phyloP scores from a whole-genome alignment of 768 basidiomycete species.

The Arthromyces matolae region DNA sequence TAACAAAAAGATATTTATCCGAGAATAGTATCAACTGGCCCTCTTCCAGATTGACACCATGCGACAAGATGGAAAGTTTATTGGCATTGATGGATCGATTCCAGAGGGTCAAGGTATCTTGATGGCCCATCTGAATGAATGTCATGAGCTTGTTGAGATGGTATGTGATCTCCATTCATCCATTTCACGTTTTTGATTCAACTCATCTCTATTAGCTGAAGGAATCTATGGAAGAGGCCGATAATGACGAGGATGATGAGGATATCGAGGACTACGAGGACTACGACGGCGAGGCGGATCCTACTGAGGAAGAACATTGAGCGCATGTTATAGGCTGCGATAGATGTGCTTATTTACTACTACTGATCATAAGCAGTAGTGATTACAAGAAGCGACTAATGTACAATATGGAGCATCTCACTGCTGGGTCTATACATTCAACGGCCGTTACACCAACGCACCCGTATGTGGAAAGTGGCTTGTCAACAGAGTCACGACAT shows the following conservation, averaged over 20 bases:
- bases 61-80: slow-evolving; percentile 90
- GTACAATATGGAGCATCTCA: not conserved
- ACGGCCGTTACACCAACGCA: slow-evolving; percentile 25
- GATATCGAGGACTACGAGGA: slow-evolving; percentile 42
- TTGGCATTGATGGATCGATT: slow-evolving; percentile 81
- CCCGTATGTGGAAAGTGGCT: slow-evolving; percentile 56
- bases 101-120: slow-evolving; percentile 97
- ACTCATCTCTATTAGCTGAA: slow-evolving; percentile 48
- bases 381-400: slow-evolving; percentile 6
- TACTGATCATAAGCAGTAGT: not conserved
- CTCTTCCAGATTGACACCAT: slow-evolving; percentile 93
- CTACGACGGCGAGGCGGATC: slow-evolving; percentile 19
- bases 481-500: slow-evolving; percentile 57
- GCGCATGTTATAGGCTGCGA: not conserved
- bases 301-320: slow-evolving; percentile 1
- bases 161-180: slow-evolving; percentile 36
- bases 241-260: slow-evolving; percentile 51
- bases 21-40: slow-evolving; percentile 91
- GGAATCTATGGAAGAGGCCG: slow-evolving; percentile 78
- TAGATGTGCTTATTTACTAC: not conserved
- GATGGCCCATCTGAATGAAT: slow-evolving; percentile 94
- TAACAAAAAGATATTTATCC: too few relatives aligned
- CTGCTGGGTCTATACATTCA: not conserved
- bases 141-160: slow-evolving; percentile 95
- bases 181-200: not conserved